Conservation (phyloP, 23 red algal species). For the Gracilaria domingensis region DNA sequence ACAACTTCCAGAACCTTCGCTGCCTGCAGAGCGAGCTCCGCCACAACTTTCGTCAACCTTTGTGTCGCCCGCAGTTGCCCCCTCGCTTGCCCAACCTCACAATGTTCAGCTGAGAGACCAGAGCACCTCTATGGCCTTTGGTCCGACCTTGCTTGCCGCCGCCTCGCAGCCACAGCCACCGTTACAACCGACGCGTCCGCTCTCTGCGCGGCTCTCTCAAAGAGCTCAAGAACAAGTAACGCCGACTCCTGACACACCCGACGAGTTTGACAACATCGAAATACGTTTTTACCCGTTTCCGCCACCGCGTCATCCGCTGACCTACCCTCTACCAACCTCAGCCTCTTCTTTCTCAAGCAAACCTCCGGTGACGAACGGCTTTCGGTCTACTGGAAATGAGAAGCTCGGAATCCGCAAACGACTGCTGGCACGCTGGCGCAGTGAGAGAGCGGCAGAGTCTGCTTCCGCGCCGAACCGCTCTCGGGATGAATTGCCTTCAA, state of each 20-base stretch:
- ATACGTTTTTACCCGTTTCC: conserved; percentile 29
- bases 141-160: neutral
- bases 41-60: neutral
- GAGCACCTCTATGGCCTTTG: neutral
- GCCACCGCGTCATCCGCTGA: conserved; percentile 17
- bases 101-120: neutral
- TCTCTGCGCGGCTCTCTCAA: neutral
- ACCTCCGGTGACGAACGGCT: neutral
- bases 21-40: neutral
- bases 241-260: neutral
- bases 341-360: neutral
- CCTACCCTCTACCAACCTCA: conserved; percentile 1
- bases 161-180: neutral
- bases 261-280: neutral
- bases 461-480: neutral
- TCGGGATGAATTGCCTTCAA: neutral
- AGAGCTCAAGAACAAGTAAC: neutral
- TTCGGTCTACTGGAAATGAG: neutral
- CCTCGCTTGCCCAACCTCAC: neutral
- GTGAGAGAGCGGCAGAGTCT: neutral
- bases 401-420: neutral
- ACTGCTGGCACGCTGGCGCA: neutral
- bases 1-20: neutral
- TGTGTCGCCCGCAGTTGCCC: neutral
- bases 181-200: neutral